These are phyloP conservation scores for Solanum chmielewskii DNA, from an alignment of 257 asterid species.

Conservation along the genomic window DNA sequence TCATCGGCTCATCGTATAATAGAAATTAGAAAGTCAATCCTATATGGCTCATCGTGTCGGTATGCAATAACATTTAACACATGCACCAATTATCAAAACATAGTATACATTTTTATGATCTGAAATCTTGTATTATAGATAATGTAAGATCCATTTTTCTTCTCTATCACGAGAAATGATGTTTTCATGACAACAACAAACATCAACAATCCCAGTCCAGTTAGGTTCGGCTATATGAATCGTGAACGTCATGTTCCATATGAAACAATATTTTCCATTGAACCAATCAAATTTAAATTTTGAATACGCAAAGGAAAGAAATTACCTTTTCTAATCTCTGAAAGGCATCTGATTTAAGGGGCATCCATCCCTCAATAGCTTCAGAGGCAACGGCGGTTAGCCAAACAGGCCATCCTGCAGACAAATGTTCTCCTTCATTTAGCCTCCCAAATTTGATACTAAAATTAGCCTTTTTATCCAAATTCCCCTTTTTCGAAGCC, in stretches of 20 bases:
- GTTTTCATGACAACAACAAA: neutral
- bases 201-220: neutral
- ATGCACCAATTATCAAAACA: neutral
- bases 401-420: conserved; percentile 90
- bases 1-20: neutral
- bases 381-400: conserved; percentile 68
- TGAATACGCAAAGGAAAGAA: neutral
- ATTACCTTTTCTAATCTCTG: conserved; percentile 71
- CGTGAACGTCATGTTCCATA: neutral
- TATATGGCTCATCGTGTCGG: neutral
- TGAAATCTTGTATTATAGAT: neutral
- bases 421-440: conserved; percentile 41
- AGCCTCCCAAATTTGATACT: conserved; percentile 65
- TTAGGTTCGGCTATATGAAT: neutral
- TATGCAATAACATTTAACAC: neutral
- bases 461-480: conserved; percentile 29
- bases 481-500: conserved; percentile 21
- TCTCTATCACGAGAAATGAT: neutral
- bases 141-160: neutral
- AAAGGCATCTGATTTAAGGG: conserved; percentile 49
- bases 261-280: neutral
- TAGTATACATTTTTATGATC: neutral
- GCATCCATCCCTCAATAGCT: conserved; percentile 70
- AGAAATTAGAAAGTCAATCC: neutral
- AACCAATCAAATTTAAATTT: neutral